phyloP scores from a whole-genome alignment of 441 rosid genomes.

The Capsella rubella region DNA sequence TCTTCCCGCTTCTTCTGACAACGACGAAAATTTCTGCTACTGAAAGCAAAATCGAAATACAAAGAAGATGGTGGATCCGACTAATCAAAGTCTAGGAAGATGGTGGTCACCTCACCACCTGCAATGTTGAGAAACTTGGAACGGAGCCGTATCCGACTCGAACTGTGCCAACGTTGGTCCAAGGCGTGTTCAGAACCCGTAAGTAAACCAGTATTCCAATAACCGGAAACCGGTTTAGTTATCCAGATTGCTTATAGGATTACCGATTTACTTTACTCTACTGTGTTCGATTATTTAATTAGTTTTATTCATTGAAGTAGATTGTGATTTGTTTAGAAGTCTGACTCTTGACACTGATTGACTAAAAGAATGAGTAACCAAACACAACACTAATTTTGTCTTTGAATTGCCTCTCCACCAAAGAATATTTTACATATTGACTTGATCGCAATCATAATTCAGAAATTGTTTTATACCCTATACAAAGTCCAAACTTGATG shows the following conservation, averaged over 20 bases:
- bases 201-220: background rate
- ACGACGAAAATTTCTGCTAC: slow-evolving; percentile 6
- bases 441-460: slow-evolving; percentile 12
- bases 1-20: slow-evolving; percentile 11
- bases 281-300: too few species aligned
- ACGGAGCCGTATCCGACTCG: slow-evolving; percentile 22
- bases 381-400: background rate
- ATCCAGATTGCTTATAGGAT: background rate
- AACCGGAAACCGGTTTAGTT: slow-evolving; percentile 29
- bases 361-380: too few species aligned
- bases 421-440: slow-evolving; percentile 7
- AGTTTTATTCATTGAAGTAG: too few species aligned
- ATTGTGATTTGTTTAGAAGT: too few species aligned
- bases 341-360: too few species aligned
- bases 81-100: slow-evolving; percentile 1
- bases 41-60: slow-evolving; percentile 7
- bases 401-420: slow-evolving; percentile 6
- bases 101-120: slow-evolving; percentile 10
- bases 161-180: slow-evolving; percentile 18
- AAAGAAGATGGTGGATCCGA: slow-evolving; percentile 21
- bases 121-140: slow-evolving; percentile 16
- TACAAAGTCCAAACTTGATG: slow-evolving; percentile 30
- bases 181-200: slow-evolving; percentile 8
- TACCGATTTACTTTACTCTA: background rate
- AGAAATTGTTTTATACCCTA: slow-evolving; percentile 19